phyloP scores from a whole-genome alignment of 2,329 filamentous ascomycete species.

The Hymenoscyphus repandus region DNA sequence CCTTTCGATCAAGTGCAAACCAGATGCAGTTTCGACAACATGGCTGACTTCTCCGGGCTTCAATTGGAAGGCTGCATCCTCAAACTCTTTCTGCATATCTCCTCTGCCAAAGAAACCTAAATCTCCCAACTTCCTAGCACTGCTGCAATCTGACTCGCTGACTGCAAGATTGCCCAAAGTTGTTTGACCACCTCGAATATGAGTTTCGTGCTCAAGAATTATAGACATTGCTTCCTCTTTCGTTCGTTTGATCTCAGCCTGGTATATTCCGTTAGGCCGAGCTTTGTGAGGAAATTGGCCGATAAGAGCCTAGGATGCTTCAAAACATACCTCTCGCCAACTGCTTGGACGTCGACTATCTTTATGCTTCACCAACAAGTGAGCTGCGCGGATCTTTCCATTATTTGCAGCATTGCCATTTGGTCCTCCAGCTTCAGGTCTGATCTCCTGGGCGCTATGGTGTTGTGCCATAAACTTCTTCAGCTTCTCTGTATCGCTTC shows the following conservation, averaged over 20 bases:
- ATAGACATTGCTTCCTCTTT: constrained; percentile 83
- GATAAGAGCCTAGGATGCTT: not conserved
- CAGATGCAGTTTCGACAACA: constrained; percentile 87
- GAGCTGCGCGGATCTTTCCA: constrained; percentile 88
- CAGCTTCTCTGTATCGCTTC: constrained; percentile 85
- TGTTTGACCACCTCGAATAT: constrained; percentile 65
- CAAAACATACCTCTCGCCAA: constrained; percentile 67
- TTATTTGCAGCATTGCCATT: constrained; percentile 39
- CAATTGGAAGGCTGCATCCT: constrained; percentile 89
- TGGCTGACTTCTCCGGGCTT: constrained; percentile 81
- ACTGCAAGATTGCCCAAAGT: constrained; percentile 78
- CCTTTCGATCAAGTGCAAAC: constrained; percentile 94
- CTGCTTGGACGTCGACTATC: constrained; percentile 84
- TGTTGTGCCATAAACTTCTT: constrained; percentile 90
- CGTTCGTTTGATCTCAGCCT: constrained; percentile 75
- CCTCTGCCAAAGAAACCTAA: constrained; percentile 90
- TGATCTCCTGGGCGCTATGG: constrained; percentile 58
- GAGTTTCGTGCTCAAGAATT: constrained; percentile 67
- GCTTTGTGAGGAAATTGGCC: not conserved
- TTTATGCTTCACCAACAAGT: constrained; percentile 89
- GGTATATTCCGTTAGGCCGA: constrained; percentile 4
- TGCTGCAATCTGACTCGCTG: constrained; percentile 92
- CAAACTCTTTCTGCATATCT: constrained; percentile 99
- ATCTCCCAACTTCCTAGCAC: constrained; percentile 88
- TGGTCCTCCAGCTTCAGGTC: constrained; percentile 31